phyloP scores from a whole-genome alignment of 306 rosid genomes.

The Sechiopsis laciniata region DNA sequence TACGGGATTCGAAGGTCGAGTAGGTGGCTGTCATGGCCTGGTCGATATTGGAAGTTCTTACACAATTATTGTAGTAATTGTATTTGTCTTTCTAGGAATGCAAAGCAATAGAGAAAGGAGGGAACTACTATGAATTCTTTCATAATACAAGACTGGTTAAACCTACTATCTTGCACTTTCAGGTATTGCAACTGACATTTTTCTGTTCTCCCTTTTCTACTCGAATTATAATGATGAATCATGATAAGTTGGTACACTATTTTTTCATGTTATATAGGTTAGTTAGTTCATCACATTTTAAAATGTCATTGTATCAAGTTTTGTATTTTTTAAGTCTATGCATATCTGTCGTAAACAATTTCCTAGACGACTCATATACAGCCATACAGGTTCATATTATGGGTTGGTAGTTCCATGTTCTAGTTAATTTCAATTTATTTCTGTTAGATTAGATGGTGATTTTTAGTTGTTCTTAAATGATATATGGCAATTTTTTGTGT shows the following conservation, averaged over 20 bases:
- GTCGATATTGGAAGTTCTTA: conserved; percentile 6
- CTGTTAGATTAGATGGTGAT: neutral
- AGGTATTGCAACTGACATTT: conserved; percentile 20
- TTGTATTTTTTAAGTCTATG: neutral
- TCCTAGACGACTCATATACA: too few species aligned
- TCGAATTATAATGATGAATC: neutral
- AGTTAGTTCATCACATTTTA: neutral
- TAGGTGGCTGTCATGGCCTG: neutral
- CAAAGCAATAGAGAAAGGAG: conserved; percentile 29
- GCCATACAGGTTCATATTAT: neutral
- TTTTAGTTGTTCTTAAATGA: neutral
- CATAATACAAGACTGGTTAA: conserved; percentile 33
- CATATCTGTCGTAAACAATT: neutral
- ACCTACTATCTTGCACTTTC: conserved; percentile 33
- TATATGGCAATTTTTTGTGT: neutral
- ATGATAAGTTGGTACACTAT: neutral
- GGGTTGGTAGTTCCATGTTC: neutral
- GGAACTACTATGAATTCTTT: conserved; percentile 30
- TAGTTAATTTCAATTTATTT: neutral
- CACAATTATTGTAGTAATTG: conserved; percentile 16
- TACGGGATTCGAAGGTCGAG: neutral
- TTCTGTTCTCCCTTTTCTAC: neutral
- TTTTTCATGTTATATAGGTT: neutral
- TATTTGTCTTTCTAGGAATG: conserved; percentile 25
- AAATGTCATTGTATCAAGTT: neutral